phyloP scores from a whole-genome alignment of 2,329 filamentous ascomycete species.

The Aspergillus texensis region DNA sequence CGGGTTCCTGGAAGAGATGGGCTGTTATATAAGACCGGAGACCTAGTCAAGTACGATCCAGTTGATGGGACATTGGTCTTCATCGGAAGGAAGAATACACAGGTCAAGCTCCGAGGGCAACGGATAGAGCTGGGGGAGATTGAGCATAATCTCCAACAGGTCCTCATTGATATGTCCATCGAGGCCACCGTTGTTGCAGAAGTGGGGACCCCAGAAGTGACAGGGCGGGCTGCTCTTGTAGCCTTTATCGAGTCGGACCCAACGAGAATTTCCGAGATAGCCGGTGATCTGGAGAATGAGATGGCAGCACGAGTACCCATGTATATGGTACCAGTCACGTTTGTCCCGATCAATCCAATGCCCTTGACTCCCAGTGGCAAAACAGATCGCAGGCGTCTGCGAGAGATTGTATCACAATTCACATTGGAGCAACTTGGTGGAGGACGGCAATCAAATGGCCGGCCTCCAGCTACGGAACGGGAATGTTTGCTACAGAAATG shows the following conservation, averaged over 20 bases:
- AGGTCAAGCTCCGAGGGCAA: constrained; percentile 30
- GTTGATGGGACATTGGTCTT: constrained; percentile 19
- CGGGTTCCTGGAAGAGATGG: not conserved
- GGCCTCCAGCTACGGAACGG: not conserved
- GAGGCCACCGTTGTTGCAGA: not conserved
- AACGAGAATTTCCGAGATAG: not conserved
- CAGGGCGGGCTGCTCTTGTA: not conserved
- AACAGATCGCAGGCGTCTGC: constrained; percentile 5
- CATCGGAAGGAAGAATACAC: constrained; percentile 23
- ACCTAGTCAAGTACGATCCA: constrained; percentile 30
- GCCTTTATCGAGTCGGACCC: not conserved
- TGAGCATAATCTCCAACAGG: constrained; percentile 18
- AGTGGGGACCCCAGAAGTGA: constrained; percentile 47
- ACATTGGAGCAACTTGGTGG: not conserved
- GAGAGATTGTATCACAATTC: not conserved
- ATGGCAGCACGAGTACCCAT: not conserved
- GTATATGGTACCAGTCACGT: constrained; percentile 10
- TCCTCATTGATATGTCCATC: not conserved
- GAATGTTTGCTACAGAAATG: not conserved
- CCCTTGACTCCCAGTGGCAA: constrained; percentile 7
- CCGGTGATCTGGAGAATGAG: not conserved
- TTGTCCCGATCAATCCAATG: not conserved
- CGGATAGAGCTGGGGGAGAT: constrained; percentile 33
- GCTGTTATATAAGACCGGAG: constrained; percentile 37
- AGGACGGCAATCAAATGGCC: not conserved